Base-by-base conservation (phyloP, 352 stramenopile species). In the Globisporangium nodosum region DNA sequence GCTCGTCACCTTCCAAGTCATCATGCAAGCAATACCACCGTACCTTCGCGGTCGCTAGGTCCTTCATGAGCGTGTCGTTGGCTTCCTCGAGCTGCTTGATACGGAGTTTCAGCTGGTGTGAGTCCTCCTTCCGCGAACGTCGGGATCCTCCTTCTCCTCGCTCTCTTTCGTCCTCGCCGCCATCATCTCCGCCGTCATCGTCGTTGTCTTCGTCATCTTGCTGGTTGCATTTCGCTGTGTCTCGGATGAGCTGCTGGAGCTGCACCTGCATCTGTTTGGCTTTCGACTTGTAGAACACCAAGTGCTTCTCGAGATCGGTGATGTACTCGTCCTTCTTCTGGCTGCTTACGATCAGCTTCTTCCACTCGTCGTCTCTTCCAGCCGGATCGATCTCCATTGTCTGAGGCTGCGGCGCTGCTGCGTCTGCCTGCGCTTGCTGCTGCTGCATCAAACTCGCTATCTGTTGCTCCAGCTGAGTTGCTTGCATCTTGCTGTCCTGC, bases 251-350 rank as follows among this genome's bases (percentile, higher is more conserved):
- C 64, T 91, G 79, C 66, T 89, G 79, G 15, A 93, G 58, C 64
- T 94, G 85, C n/a, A 65, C 56, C 52, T 94, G 85, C 76, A 90
- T 87, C 58, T 94, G 82, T 60, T 94, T 91, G 33, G 82, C 80
- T 54, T 94, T 94, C 18, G 80, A 78, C 56, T 94, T 92, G 79
- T 91, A 94, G 54, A 94, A 89, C 47, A 92, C 80, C 5, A 94
- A 35, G 63, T 94, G 82, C 58, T 91, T 94, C 61, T 94, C 85
- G 20, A 92, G 60, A 15, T 89, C 82, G 0, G 73, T 69, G 16
- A 94, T 92, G 69, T 92, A 94, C 62, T 87, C 81, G 66, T 90
- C 78, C 58, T 94, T 90, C 67, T 90, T 88, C 60, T 89, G 76
- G 37, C 64, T 78, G 20, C 69, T 76, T 6, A 85, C 69, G 13